Conservation (phyloP, 768 basidiomycete species). For the Postia placenta region DNA sequence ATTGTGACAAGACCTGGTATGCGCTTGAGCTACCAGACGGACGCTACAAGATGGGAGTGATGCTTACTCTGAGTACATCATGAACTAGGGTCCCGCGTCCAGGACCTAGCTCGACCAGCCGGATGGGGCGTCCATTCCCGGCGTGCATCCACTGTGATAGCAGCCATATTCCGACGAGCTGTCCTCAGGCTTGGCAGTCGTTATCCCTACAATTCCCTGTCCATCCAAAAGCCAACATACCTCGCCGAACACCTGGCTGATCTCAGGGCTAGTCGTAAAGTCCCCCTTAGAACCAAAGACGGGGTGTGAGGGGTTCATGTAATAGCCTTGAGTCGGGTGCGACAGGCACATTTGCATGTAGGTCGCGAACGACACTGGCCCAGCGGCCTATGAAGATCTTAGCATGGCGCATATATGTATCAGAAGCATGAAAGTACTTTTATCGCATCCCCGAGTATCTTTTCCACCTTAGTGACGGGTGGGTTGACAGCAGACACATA, state of each 20-base stretch:
- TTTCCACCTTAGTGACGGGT: slow-evolving; percentile 40
- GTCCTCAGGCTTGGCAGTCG: slow-evolving; percentile 24
- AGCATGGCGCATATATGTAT: not conserved
- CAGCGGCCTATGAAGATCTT: slow-evolving; percentile 55
- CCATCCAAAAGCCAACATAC: slow-evolving; percentile 53
- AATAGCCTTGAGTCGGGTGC: slow-evolving; percentile 91
- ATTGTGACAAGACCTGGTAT: slow-evolving; percentile 45
- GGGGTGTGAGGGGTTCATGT: slow-evolving; percentile 65
- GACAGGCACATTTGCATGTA: slow-evolving; percentile 92
- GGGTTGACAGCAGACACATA: not conserved
- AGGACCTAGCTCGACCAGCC: slow-evolving; percentile 89
- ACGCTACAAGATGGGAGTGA: not conserved
- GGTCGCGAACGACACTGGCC: slow-evolving; percentile 80
- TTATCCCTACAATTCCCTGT: slow-evolving; percentile 25
- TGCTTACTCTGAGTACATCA: slow-evolving; percentile 77
- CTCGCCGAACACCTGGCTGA: slow-evolving; percentile 95
- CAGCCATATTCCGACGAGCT: slow-evolving; percentile 89
- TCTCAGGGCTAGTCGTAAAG: slow-evolving; percentile 96
- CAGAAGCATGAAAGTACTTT: slow-evolving; percentile 42
- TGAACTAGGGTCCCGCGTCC: slow-evolving; percentile 89
- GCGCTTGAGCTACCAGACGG: not conserved
- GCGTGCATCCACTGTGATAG: slow-evolving; percentile 64
- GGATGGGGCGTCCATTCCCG: slow-evolving; percentile 42
- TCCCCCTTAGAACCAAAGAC: slow-evolving; percentile 88
- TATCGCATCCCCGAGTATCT: slow-evolving; percentile 63